These are phyloP conservation scores for Yamadazyma jaroonii DNA, from an alignment of 1,139 yeast species.

Conservation along the genomic window DNA sequence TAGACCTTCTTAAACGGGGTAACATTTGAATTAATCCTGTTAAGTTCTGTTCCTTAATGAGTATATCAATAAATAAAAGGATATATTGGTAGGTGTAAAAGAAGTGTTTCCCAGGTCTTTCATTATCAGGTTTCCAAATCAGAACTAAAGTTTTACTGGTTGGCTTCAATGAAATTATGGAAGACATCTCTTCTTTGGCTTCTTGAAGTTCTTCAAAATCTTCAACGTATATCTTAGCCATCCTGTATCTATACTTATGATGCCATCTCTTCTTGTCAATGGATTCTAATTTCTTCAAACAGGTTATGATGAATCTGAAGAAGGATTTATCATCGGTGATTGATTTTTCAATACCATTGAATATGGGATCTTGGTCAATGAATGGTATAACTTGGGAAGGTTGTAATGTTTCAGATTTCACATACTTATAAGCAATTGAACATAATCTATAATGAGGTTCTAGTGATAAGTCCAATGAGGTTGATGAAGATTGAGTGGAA, in stretches of 20 bases:
- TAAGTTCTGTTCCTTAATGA: constrained; percentile 55
- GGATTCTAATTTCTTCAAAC: constrained; percentile 37
- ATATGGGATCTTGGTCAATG: constrained; percentile 31
- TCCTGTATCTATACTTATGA: constrained; percentile 74
- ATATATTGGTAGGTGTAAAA: constrained; percentile 73
- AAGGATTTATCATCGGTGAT: constrained; percentile 21
- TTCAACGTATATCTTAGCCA: constrained; percentile 62
- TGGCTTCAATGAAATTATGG: constrained; percentile 63
- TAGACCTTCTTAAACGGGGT: constrained; percentile 71
- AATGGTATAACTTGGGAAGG: constrained; percentile 34
- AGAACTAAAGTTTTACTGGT: constrained; percentile 71
- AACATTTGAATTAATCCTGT: constrained; percentile 57
- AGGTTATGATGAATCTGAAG: constrained; percentile 21
- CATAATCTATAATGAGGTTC: constrained; percentile 76
- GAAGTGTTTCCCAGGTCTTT: constrained; percentile 92
- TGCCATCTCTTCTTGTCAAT: constrained; percentile 90
- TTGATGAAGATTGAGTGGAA: constrained; percentile 3
- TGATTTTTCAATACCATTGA: constrained; percentile 5
- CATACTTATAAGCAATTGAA: constrained; percentile 58
- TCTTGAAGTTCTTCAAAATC: constrained; percentile 49
- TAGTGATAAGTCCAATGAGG: constrained; percentile 38
- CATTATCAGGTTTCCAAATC: constrained; percentile 92
- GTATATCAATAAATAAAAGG: constrained; percentile 55
- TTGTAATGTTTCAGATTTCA: constrained; percentile 30
- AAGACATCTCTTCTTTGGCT: constrained; percentile 65